Base-by-base conservation (phyloP, 768 basidiomycete genomes). In the Suillus decipiens region DNA sequence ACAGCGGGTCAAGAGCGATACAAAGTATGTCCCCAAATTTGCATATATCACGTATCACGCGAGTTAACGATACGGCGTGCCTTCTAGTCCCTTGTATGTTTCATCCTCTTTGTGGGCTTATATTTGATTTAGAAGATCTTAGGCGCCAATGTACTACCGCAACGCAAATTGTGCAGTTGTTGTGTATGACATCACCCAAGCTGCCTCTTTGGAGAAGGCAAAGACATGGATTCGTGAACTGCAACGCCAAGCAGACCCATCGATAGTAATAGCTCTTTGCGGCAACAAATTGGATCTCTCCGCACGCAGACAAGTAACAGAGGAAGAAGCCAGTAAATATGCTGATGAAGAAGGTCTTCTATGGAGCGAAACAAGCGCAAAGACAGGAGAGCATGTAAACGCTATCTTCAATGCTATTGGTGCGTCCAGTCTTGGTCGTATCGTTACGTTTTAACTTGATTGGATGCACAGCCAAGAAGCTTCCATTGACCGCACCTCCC, bases 111-210 rank as follows among this genome's bases (percentile, higher is more conserved):
- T 22, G 8, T 34, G 28, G 41, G 48, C 24, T 19, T 63, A 57
- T 15, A 39, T 48, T 34, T 58, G 31, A 60, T 45, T 63, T 57
- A 61, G 62, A 64, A 64, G 65, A 31, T 58, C 22, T 47, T 61
- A 94, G 87, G 93, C 93, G 42, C 95, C 93, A 61, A 96, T 96
- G 95, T 96, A 96, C 81, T 97, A 97, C 78, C 89, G 94, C 67
- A 94, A 94, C 67, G 93, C 93, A 71, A 92, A 95, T 71, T 95
- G 93, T 70, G 94, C 95, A 31, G 92, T 96, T 33, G 95, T 95
- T 54, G 94, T 95, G 24, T 96, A 95, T 75, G 97, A 99, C 77
- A 96, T 99, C 75, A 99, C 97, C 47, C 91, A 94, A 73, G 74
- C 89, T 9, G 83, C 93, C 28, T 96, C 96, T 2, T 86, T 96